These are phyloP conservation scores for Crataegus laevigata DNA, from an alignment of 306 rosid species.

Conservation along the genomic window DNA sequence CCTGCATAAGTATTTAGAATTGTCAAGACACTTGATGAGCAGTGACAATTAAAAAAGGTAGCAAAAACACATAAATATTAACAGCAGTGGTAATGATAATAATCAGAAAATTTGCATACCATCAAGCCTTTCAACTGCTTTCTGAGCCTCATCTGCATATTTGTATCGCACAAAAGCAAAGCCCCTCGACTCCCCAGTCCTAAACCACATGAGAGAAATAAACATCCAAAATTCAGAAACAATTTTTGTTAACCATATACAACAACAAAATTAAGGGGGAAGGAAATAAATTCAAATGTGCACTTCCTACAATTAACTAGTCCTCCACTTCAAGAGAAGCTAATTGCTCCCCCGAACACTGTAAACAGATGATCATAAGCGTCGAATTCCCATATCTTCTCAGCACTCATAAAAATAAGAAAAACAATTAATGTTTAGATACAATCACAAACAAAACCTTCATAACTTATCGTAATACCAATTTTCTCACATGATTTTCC, in stretches of 20 bases:
- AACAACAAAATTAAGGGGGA: background rate
- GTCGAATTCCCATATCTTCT: slow-evolving; percentile 7
- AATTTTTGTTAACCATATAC: background rate
- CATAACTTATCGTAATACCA: background rate
- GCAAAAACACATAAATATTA: background rate
- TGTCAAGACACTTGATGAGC: background rate
- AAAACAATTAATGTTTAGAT: background rate
- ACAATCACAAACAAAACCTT: background rate
- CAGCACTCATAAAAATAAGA: background rate
- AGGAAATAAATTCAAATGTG: background rate
- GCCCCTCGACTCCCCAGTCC: slow-evolving; percentile 90
- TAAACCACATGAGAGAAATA: slow-evolving; percentile 3
- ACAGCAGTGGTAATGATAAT: background rate
- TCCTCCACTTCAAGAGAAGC: background rate
- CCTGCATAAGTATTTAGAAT: slow-evolving; percentile 29
- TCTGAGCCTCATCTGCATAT: slow-evolving; percentile 83
- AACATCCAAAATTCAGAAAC: background rate
- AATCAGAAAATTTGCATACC: slow-evolving; percentile 27
- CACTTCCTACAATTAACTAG: slow-evolving; percentile 5
- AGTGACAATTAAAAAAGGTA: background rate
- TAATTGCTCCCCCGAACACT: background rate
- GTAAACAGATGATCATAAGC: background rate
- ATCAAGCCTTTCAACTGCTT: slow-evolving; percentile 85
- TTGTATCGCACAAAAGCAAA: slow-evolving; percentile 91
- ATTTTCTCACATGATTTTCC: background rate